Conservation (phyloP, 2,329 filamentous ascomycete genomes). For the Claviceps spartinae region DNA sequence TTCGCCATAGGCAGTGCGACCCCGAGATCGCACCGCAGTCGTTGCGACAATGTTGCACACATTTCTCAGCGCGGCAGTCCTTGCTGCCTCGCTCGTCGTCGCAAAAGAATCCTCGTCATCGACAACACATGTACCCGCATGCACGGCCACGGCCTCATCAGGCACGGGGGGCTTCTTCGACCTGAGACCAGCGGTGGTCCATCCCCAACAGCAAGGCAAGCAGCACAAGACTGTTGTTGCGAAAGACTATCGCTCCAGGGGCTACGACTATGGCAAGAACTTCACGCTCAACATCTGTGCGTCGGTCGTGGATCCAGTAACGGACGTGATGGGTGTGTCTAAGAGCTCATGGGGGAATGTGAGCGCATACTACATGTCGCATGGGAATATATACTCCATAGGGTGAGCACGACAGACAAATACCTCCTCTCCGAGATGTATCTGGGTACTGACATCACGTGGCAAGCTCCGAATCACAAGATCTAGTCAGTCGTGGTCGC, state of each 20-base stretch:
- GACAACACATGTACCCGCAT: constrained; percentile 32
- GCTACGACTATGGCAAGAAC: constrained; percentile 66
- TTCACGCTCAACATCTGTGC: constrained; percentile 77
- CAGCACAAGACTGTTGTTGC: constrained; percentile 27
- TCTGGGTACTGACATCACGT: not conserved
- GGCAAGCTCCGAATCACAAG: constrained; percentile 33
- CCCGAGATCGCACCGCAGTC: not conserved
- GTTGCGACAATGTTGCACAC: constrained; percentile 15
- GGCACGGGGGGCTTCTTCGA: constrained; percentile 47
- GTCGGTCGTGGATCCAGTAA: constrained; percentile 53
- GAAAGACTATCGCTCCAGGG: constrained; percentile 49
- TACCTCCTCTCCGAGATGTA: not conserved
- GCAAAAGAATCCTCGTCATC: constrained; percentile 25
- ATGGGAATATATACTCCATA: constrained; percentile 57
- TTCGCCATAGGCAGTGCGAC: not conserved
- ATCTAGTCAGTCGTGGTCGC: constrained; percentile 47
- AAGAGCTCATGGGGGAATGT: constrained; percentile 54
- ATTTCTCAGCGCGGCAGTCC: constrained; percentile 18
- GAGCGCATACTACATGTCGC: constrained; percentile 60
- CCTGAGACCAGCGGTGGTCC: constrained; percentile 39
- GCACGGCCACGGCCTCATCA: constrained; percentile 41
- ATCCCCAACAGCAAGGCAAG: constrained; percentile 29
- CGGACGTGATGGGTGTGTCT: constrained; percentile 50
- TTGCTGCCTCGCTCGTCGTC: constrained; percentile 21
- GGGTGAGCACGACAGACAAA: constrained; percentile 39